Base-by-base conservation (phyloP, 257 asterid species). In the Buddleja alternifolia region DNA sequence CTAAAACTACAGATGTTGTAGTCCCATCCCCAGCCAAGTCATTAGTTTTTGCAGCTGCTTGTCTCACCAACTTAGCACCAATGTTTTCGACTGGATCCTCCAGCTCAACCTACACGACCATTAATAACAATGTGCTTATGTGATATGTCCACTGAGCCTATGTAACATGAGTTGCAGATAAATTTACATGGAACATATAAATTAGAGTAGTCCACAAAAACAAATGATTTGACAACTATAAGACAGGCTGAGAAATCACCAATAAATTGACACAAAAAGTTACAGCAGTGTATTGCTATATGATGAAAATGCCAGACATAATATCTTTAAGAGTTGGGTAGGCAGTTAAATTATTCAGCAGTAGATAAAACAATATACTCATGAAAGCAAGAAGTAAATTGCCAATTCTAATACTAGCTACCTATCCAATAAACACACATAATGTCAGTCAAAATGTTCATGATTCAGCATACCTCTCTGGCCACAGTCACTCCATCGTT, bases 21-120 rank as follows among this genome's bases (percentile, higher is more conserved):
- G 96, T 89, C 40, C 99, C 99, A 81, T 94, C 99, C 17, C 97
- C 99, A 69, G 99, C 99, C 75, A 94, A 77, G 81, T 94, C 99
- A 67, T 94, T 94, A 69, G 99, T 94, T 82, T 91, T 94, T 15
- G 99, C 90, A 66, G 97, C 99, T 16, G 99, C 97, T 77, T 94
- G 99, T 69, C 99, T 86, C 59, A 91, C 99, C 78, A 91, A 75
- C 79, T 94, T 94, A 32, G 97, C 99, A 70, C 99, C 97, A 16
- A 94, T 91, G 72, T 94, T 94, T 82, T 94, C 99, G 17, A 94
- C 97, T 4, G 97, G 90, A 58, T 90, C 99, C 81, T 91, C 99
- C 83, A 94, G 75, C 78, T 94, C 99, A 69, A 94, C 96, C 99
- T 94, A 50, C 23, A 42, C 17, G 17, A 45, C 42, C 20, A 76